Evolutionary conservation across 768 basidiomycete genomes (phyloP).

Genomic region (Tricholoma sp.): DNA sequence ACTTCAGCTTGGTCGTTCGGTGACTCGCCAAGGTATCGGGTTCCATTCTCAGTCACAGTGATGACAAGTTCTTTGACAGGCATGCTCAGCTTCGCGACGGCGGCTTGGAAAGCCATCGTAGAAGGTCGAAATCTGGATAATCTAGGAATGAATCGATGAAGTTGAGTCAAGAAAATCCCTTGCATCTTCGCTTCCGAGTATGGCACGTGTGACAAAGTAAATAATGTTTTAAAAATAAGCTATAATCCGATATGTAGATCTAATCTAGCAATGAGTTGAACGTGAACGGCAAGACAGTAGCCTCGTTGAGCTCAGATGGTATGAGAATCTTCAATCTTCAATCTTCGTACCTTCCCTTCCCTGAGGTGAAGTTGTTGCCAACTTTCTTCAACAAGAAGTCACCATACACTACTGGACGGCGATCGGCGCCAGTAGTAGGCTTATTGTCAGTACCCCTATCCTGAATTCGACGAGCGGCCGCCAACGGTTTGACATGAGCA

Average conservation of each 20-base stretch:
- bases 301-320: neutral
- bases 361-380: conserved; percentile 58
- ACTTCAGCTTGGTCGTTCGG: conserved; percentile 64
- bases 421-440: conserved; percentile 8
- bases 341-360: conserved; percentile 34
- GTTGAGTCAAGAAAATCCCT: conserved; percentile 32
- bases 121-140: conserved; percentile 24
- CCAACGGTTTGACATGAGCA: conserved; percentile 61
- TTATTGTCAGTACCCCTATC: conserved; percentile 15
- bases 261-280: no score
- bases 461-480: conserved; percentile 48
- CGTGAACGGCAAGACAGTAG: neutral
- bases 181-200: no score
- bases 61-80: conserved; percentile 56
- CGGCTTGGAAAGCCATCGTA: conserved; percentile 50
- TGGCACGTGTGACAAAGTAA: no score
- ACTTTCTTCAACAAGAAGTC: conserved; percentile 75
- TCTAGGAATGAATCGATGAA: conserved; percentile 35
- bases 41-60: conserved; percentile 38
- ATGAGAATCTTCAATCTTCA: neutral
- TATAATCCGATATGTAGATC: no score
- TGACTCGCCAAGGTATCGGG: conserved; percentile 42
- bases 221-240: no score
- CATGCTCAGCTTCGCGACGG: conserved; percentile 39
- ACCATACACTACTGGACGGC: conserved; percentile 62